Base-by-base conservation (phyloP, 805 yeast species). In the Starmerella bacillaris region DNA sequence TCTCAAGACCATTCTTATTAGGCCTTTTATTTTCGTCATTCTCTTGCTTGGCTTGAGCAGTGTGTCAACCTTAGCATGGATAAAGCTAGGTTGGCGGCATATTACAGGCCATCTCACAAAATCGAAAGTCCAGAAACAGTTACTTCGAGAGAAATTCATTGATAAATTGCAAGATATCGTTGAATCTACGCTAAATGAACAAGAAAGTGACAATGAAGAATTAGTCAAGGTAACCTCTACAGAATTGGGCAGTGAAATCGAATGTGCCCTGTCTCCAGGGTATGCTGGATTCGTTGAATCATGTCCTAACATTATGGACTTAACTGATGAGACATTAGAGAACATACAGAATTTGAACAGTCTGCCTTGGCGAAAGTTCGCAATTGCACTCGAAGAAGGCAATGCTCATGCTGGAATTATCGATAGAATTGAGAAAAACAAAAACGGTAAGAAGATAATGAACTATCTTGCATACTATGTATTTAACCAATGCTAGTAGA, bases 391-490 rank as follows among this genome's bases (percentile, higher is more conserved):
- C 31, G 73, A 72, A 41, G 66, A 75, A 14, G 61, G 76, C 49
- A 82, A 83, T 52, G 73, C 95, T 0, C 96, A 84, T 50, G 93
- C 77, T 39, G 78, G 78, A 3, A 78, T 86, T 35, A 78, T 82
- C 15, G 80, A 86, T 14, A 64, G 96, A 5, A 39, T 50, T 5
- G 22, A 40, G 20, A 27, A 37, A 18, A 38, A 44, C 3, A 42
- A 49, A 7, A 56, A 54, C 36, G 61, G 60, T 2, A 38, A 41
- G 18, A 35, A 30, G 29, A 26, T 55, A 21, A 24, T 49, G n/a
- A n/a, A n/a, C n/a, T n/a, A n/a, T n/a, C n/a, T n/a, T n/a, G n/a
- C n/a, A n/a, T n/a, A n/a, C n/a, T n/a, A n/a, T n/a, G n/a, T n/a
- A n/a, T n/a, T n/a, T n/a, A n/a, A n/a, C n/a, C n/a, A n/a, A n/a